A percentile compares a stretch with the other conserved stretches of the same genome.
These are phyloP conservation scores for Aethionema arabicum DNA, from an alignment of 345 rosid species.

Conservation along the genomic window DNA sequence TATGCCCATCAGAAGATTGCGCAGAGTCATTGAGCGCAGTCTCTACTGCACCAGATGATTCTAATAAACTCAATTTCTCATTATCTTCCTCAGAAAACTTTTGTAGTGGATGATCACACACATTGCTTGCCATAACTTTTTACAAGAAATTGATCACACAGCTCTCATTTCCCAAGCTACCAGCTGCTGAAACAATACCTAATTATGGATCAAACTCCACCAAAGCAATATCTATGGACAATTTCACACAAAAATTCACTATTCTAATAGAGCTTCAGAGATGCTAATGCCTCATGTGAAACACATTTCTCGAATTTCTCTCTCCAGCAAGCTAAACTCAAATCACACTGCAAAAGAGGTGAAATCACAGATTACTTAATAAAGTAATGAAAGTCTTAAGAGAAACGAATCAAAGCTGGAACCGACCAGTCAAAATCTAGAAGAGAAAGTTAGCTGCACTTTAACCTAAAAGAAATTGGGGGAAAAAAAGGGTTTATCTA, in stretches of 20 bases:
- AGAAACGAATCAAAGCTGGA: conserved; percentile 8
- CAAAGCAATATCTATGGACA: conserved; percentile 1
- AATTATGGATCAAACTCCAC: conserved; percentile 8
- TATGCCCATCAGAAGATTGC: conserved; percentile 35
- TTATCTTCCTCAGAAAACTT: conserved; percentile 34
- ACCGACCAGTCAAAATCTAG: conserved; percentile 30
- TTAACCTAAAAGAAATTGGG: conserved; percentile 11
- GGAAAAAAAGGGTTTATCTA: neutral
- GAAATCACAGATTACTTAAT: no score
- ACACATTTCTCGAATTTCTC: neutral
- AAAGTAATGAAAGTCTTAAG: neutral
- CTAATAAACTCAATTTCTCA: conserved; percentile 34
- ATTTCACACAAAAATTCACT: conserved; percentile 4
- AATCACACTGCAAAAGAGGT: neutral
- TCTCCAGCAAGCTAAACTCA: neutral
- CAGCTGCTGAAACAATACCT: neutral
- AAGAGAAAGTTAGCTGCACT: conserved; percentile 34
- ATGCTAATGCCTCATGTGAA: conserved; percentile 1
- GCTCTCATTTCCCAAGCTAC: neutral
- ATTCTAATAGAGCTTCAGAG: neutral
- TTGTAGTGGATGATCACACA: conserved; percentile 48
- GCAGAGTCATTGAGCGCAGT: conserved; percentile 16
- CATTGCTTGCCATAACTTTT: conserved; percentile 52
- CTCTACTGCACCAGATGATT: conserved; percentile 37
- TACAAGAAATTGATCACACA: neutral